Conservation (phyloP, 2,329 filamentous ascomycete genomes). For the Xylaria multiplex region DNA sequence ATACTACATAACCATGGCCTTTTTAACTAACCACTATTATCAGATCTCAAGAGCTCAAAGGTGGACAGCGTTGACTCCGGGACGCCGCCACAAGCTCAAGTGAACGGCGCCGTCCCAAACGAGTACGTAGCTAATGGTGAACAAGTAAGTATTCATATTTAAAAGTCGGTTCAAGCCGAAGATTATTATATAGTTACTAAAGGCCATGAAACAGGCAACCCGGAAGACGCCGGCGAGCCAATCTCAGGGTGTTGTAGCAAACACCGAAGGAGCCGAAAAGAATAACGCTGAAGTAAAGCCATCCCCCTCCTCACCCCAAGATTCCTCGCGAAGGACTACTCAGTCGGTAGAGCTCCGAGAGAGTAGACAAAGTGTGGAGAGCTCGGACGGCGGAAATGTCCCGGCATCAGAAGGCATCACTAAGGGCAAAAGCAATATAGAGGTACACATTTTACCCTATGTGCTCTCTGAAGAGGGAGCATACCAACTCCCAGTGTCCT, state of each 20-base stretch:
- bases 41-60: background rate
- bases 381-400: background rate
- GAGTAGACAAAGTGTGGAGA: background rate
- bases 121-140: background rate
- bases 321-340: background rate
- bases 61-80: background rate
- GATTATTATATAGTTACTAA: background rate
- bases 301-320: background rate
- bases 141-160: background rate
- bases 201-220: background rate
- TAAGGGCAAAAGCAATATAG: background rate
- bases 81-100: background rate
- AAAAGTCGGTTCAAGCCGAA: background rate
- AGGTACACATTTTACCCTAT: constrained; percentile 11
- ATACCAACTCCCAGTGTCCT: constrained; percentile 21
- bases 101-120: background rate
- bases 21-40: background rate
- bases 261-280: background rate
- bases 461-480: constrained; percentile 20
- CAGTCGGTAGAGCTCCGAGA: background rate
- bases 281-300: background rate
- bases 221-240: background rate
- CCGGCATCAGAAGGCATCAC: background rate
- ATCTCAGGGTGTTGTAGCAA: background rate
- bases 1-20: background rate